Percentiles rank a stretch among this genome's conserved stretches.
Conservation (phyloP, 805 yeast genomes). For the Candida lessepsii region DNA sequence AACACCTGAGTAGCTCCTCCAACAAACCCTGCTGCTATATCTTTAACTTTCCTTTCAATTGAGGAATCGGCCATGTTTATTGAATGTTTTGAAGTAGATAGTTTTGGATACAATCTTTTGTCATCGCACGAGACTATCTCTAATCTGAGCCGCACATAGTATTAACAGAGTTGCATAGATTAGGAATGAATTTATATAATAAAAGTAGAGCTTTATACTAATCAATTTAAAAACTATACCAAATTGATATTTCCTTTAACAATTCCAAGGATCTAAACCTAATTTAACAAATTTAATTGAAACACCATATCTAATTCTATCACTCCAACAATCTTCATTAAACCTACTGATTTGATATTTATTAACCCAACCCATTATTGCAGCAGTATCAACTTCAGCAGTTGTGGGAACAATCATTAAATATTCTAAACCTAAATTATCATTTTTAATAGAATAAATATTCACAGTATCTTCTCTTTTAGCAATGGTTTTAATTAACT, state of each 20-base stretch:
- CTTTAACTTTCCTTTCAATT: conserved; percentile 36
- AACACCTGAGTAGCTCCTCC: conserved; percentile 49
- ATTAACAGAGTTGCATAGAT: no score
- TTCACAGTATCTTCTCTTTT: background rate
- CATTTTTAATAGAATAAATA: conserved; percentile 2
- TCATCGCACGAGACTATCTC: conserved; percentile 1
- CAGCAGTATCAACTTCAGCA: background rate
- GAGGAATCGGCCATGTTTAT: conserved; percentile 30
- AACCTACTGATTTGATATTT: conserved; percentile 8
- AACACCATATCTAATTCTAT: conserved; percentile 1
- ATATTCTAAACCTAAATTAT: background rate
- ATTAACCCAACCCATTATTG: conserved; percentile 13
- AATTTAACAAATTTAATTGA: conserved; percentile 10
- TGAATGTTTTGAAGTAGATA: background rate
- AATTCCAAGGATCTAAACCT: conserved; percentile 13
- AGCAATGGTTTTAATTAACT: conserved; percentile 5
- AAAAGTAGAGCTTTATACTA: no score
- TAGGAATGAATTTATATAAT: no score
- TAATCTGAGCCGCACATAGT: conserved; percentile 3
- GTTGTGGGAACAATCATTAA: conserved; percentile 10
- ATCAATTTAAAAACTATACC: background rate
- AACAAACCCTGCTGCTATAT: conserved; percentile 43
- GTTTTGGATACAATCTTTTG: background rate
- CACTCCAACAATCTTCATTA: conserved; percentile 13
- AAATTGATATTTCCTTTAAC: background rate